Base-by-base conservation (phyloP, 2,329 filamentous ascomycete species). In the Fusarium beomiforme region DNA sequence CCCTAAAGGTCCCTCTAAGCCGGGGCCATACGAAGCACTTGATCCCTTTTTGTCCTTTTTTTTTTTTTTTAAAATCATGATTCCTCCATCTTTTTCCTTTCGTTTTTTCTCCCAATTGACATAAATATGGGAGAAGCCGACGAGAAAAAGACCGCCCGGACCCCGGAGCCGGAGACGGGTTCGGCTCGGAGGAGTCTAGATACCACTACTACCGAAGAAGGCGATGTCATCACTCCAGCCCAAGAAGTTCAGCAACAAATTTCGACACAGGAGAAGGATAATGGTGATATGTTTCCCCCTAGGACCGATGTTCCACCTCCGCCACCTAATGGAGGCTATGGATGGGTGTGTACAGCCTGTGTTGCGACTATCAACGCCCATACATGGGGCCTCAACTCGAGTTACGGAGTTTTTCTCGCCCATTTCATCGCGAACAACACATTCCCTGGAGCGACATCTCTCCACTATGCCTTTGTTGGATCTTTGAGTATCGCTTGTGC, bases 391-490 rank as follows among this genome's bases (percentile, higher is more conserved):
- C 82, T 94, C 67, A 94, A 93, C 78, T 80, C 79, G 34, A 80
- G 75, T 64, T 82, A 82, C 47, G 78, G 79, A 42, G 85, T 89
- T 37, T 90, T 89, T 72, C 82, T 89, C 8, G 87, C 87, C 8
- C 84, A 88, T 72, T 89, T 88, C 64, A 81, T 89, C 19, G 83
- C 85, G 21, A 87, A 86, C 51, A 83, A 89, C 56, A 84, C 85
- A 24, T 94, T 92, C 69, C 86, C 89, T 0, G 88, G 87, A 17
- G 87, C 91, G 5, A 89, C 88, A 0, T 81, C 87, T 4, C 85
- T 95, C 4, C 86, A 90, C 9, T 95, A 91, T 79, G 93, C 93
- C 42, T 94, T 95, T 77, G 86, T 95, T n/a, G 93, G 93, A 31
- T 75, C 72, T 7, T 70, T 82, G 5, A 81, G 80, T 72, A 67